Percentiles rank a stretch among this genome's conserved stretches.
These are phyloP conservation scores for Penicillium antarcticum DNA, from an alignment of 495 filamentous ascomycete genomes.

Conservation along the genomic window DNA sequence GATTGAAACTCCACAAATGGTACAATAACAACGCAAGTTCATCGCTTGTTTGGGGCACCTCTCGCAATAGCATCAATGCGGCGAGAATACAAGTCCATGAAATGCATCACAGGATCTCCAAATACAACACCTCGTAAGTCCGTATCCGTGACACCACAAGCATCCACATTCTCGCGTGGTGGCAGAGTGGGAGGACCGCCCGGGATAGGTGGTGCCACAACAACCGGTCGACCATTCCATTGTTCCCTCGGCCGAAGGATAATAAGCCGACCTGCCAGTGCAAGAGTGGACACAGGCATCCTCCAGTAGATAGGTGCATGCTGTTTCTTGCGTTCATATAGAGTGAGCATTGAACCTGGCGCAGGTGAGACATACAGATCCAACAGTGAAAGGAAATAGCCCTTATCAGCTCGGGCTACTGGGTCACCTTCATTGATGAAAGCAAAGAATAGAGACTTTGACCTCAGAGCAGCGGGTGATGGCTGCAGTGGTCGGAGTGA, in stretches of 20 bases:
- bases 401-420: constrained; percentile 70
- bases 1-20: no score
- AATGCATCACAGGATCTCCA: constrained; percentile 75
- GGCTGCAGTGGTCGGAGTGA: constrained; percentile 64
- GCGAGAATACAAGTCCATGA: constrained; percentile 70
- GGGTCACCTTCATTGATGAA: constrained; percentile 87
- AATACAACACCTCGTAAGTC: constrained; percentile 64
- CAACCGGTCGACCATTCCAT: background rate
- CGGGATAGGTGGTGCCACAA: background rate
- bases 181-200: constrained; percentile 10
- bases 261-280: constrained; percentile 65
- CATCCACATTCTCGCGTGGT: constrained; percentile 51
- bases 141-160: constrained; percentile 61
- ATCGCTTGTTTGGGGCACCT: background rate
- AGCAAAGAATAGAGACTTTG: constrained; percentile 66
- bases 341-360: constrained; percentile 33
- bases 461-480: constrained; percentile 38
- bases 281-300: constrained; percentile 59
- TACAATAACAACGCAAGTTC: no score
- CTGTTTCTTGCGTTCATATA: constrained; percentile 5
- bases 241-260: constrained; percentile 44
- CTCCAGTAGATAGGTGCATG: constrained; percentile 45
- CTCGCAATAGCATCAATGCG: constrained; percentile 64
- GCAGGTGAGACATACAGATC: constrained; percentile 64
- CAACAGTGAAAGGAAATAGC: constrained; percentile 66